These are phyloP conservation scores for Tympanopsis confertula DNA, from an alignment of 2,329 filamentous ascomycete species.

Conservation along the genomic window DNA sequence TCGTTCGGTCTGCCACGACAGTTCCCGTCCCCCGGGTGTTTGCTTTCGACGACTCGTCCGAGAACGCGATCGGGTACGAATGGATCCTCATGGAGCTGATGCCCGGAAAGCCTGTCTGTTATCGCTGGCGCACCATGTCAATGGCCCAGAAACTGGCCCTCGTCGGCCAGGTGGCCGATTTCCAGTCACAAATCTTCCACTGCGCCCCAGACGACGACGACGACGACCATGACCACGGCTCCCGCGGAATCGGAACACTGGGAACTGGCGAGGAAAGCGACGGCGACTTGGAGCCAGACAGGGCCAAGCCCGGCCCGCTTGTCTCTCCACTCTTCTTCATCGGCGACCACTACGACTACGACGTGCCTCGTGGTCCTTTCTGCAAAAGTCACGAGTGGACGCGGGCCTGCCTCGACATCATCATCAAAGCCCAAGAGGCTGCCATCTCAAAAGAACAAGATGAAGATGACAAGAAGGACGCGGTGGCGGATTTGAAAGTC, in stretches of 20 bases:
- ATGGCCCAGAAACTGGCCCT: slow-evolving; percentile 18
- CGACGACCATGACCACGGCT: slow-evolving; percentile 5
- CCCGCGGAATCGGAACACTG: slow-evolving; percentile 7
- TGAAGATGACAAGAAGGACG: slow-evolving; percentile 17
- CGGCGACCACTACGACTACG: slow-evolving; percentile 15
- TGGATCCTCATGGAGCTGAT: slow-evolving; percentile 8
- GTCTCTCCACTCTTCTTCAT: slow-evolving; percentile 20
- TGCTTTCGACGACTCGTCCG: neutral
- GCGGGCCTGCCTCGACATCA: slow-evolving; percentile 14
- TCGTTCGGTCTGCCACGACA: slow-evolving; percentile 1
- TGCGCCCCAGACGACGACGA: slow-evolving; percentile 8
- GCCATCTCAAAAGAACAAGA: slow-evolving; percentile 10
- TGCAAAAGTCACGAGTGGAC: slow-evolving; percentile 24
- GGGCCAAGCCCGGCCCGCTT: slow-evolving; percentile 10
- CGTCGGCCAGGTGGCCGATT: slow-evolving; percentile 15
- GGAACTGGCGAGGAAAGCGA: slow-evolving; percentile 11
- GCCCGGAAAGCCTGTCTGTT: slow-evolving; percentile 10
- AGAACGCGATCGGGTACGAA: slow-evolving; percentile 3
- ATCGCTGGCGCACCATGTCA: slow-evolving; percentile 17
- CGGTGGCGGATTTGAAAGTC: slow-evolving; percentile 11
- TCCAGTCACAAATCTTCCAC: slow-evolving; percentile 14
- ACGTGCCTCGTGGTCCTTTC: slow-evolving; percentile 23
- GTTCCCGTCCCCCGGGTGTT: slow-evolving; percentile 2
- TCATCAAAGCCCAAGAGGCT: slow-evolving; percentile 13
- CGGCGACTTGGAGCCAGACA: neutral